Evolutionary conservation across 2,329 filamentous ascomycete species (phyloP), one percentile per base, ranked within the genome.

Genomic region (Calonectria henricotiae): DNA sequence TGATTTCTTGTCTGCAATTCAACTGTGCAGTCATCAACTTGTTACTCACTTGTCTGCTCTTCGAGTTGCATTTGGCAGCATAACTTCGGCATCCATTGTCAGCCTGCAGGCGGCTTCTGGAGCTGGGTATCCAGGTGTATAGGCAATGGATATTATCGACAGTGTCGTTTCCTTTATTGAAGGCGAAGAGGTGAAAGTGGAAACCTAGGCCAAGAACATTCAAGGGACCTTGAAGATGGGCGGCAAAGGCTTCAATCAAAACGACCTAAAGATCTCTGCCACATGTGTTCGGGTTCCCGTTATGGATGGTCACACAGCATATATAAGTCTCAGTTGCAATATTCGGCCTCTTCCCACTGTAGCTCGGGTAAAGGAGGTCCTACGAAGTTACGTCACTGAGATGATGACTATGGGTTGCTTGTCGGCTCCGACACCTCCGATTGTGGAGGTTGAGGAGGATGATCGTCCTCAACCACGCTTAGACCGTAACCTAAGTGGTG

Each of bases 11-110:
- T 98, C 70, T 98, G 96, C 89, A 98, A 98, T 86, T 97, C 74
- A 98, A 98, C 86, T 99, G 96, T 85, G 96, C 96, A 65, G 96
- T 98, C 79, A 98, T 98, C 78, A 96, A 96, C 58, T 98, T 67
- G 96, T 98, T 70, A 97, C 98, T 73, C 96, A 96, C 23, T 95
- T 98, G 80, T 95, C 95, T 8, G 96, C 96, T 17, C 90, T 98
- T 39, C 93, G 97, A 82, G 89, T 91, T 62, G 91, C 90, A 76
- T 98, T 98, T 79, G 96, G 96, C 55, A 91, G 92, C 77, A 93
- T 98, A 75, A 92, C 94, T 70, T 82, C 84, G 76, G 90, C 90
- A 75, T 90, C 87, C 75, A 94, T 98, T 62, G 95, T 98, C 76
- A 98, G 96, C 47, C 91, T 98, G 89, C 96, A 98, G 85, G 96